phyloP scores from a whole-genome alignment of 768 basidiomycete genomes.

The Panus rudis region DNA sequence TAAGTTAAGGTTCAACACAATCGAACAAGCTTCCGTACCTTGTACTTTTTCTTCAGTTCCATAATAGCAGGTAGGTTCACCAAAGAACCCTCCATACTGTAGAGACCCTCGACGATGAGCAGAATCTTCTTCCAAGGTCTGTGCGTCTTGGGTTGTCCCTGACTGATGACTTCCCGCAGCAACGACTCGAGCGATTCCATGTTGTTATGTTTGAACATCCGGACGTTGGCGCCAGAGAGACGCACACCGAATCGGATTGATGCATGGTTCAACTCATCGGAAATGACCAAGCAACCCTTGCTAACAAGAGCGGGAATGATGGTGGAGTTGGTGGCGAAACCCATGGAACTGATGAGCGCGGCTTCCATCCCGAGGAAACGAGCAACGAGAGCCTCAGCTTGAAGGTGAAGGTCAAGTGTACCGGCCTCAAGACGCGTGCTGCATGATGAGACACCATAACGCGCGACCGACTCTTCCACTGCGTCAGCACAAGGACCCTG shows the following conservation, averaged over 20 bases:
- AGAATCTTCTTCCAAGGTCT: constrained; percentile 99
- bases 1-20: background rate
- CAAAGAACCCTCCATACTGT: constrained; percentile 98
- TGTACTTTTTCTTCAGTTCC: constrained; percentile 89
- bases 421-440: constrained; percentile 81
- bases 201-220: constrained; percentile 97
- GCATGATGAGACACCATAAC: constrained; percentile 74
- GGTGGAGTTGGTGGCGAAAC: constrained; percentile 94
- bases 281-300: constrained; percentile 92
- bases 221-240: constrained; percentile 78
- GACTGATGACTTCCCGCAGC: constrained; percentile 86
- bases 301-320: constrained; percentile 85
- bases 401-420: constrained; percentile 75
- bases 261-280: constrained; percentile 95
- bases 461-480: constrained; percentile 74
- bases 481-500: constrained; percentile 92
- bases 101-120: constrained; percentile 89
- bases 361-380: constrained; percentile 89
- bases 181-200: constrained; percentile 76
- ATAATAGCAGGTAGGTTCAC: constrained; percentile 77
- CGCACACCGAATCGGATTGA: constrained; percentile 91
- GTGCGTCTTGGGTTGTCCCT: constrained; percentile 96
- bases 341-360: constrained; percentile 87
- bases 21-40: constrained; percentile 45
- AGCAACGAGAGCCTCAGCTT: constrained; percentile 82